Conservation (phyloP, 1,284 basidiomycete genomes). For the Tranzscheliella williamsii region DNA sequence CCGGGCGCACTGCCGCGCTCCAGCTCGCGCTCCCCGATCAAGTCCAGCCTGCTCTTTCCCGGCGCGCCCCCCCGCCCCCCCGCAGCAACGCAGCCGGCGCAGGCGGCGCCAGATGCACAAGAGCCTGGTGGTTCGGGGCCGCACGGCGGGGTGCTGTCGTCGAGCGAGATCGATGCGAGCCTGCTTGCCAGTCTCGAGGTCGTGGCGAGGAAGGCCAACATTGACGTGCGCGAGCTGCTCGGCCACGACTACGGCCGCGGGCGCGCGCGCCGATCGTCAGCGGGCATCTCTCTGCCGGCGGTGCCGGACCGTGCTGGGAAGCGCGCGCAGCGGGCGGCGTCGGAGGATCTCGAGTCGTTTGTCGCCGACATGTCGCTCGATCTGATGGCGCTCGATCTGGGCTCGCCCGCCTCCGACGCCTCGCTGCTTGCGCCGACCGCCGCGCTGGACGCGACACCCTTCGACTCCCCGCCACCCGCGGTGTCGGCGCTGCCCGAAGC, state of each 20-base stretch:
- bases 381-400: slow-evolving; percentile 29
- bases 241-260: background rate
- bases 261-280: background rate
- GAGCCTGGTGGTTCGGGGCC: no score
- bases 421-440: slow-evolving; percentile 13
- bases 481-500: background rate
- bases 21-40: slow-evolving; percentile 20
- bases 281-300: background rate
- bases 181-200: slow-evolving; percentile 19
- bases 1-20: slow-evolving; percentile 1
- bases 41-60: slow-evolving; percentile 24
- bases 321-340: slow-evolving; percentile 4
- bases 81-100: background rate
- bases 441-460: slow-evolving; percentile 9
- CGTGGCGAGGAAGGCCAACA: slow-evolving; percentile 37
- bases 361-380: slow-evolving; percentile 19
- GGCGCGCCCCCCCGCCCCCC: background rate
- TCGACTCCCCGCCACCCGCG: background rate
- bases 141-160: slow-evolving; percentile 3
- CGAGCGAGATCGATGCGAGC: slow-evolving; percentile 25
- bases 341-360: slow-evolving; percentile 20
- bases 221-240: slow-evolving; percentile 17
- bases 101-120: background rate
- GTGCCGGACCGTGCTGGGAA: background rate
- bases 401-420: slow-evolving; percentile 14